These are phyloP conservation scores for Aspergillus quadrilineatus DNA, from an alignment of 2,329 filamentous ascomycete species.

Conservation along the genomic window DNA sequence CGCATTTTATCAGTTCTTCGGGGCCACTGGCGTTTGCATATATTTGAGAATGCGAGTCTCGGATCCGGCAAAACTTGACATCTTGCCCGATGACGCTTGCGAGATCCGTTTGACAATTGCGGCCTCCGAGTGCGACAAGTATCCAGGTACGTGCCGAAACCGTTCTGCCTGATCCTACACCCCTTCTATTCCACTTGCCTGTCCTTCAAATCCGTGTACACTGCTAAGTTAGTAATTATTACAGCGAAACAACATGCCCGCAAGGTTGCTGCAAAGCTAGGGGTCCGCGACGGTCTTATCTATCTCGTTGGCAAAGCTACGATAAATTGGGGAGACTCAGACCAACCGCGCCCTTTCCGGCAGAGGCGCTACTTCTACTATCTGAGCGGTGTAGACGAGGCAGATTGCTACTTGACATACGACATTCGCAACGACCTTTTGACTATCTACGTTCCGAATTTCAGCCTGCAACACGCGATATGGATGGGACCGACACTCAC, in stretches of 20 bases:
- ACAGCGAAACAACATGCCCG: conserved; percentile 53
- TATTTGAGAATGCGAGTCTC: conserved; percentile 19
- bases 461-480: conserved; percentile 53
- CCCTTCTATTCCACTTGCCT: not conserved
- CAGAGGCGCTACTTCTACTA: conserved; percentile 65
- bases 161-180: not conserved
- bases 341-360: conserved; percentile 57
- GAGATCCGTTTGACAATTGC: conserved; percentile 30
- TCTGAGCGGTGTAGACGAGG: conserved; percentile 54
- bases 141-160: conserved; percentile 34
- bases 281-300: conserved; percentile 50
- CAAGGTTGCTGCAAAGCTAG: conserved; percentile 46
- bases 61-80: conserved; percentile 19
- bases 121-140: conserved; percentile 38
- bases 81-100: conserved; percentile 29
- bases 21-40: not conserved
- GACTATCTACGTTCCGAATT: conserved; percentile 70
- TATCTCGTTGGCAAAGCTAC: conserved; percentile 56
- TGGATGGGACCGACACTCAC: conserved; percentile 45
- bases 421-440: conserved; percentile 61
- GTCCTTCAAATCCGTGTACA: not conserved
- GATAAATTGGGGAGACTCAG: conserved; percentile 57
- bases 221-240: conserved; percentile 1
- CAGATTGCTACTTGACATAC: conserved; percentile 58
- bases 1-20: not conserved